A percentile compares a stretch with the other conserved stretches of the same genome.
phyloP scores from a whole-genome alignment of 2,329 filamentous ascomycete species.

The Alternaria postmessia region DNA sequence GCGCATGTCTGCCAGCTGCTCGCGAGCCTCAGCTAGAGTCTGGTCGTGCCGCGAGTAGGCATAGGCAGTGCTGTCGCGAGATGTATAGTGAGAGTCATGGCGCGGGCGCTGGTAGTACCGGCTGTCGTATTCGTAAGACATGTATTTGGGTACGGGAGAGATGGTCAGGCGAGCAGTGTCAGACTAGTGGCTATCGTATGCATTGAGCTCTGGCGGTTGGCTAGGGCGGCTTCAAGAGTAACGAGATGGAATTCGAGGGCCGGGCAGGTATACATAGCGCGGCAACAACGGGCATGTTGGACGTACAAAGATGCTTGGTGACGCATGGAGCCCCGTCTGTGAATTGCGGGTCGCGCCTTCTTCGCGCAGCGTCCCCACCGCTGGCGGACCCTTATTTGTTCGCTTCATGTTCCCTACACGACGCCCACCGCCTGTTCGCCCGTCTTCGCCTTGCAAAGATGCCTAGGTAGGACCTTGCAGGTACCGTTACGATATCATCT shows the following conservation, averaged over 20 bases:
- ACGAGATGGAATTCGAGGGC: conserved; percentile 8
- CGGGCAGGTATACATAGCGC: conserved; percentile 13
- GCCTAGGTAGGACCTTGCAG: neutral
- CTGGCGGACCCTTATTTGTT: conserved; percentile 14
- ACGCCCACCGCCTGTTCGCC: conserved; percentile 21
- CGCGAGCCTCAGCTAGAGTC: conserved; percentile 25
- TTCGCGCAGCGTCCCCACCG: conserved; percentile 11
- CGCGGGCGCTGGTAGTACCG: conserved; percentile 30
- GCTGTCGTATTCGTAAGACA: conserved; percentile 41
- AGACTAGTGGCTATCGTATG: conserved; percentile 11
- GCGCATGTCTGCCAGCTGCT: conserved; percentile 35
- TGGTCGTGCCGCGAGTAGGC: conserved; percentile 29
- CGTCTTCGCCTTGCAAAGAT: conserved; percentile 2
- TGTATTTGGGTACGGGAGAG: conserved; percentile 15
- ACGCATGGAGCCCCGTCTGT: conserved; percentile 18
- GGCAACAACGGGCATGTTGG: conserved; percentile 18
- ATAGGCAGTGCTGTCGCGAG: conserved; percentile 36
- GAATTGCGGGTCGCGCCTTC: conserved; percentile 17
- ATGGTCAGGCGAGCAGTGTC: conserved; percentile 22
- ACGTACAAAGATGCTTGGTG: conserved; percentile 17
- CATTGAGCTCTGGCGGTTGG: conserved; percentile 6
- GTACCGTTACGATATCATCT: neutral
- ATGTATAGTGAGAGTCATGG: conserved; percentile 38
- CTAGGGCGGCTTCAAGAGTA: conserved; percentile 12
- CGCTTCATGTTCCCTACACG: conserved; percentile 7